These are phyloP conservation scores for Coemansia erecta DNA, from an alignment of 192 early-diverging fungal genomes.

Conservation along the genomic window DNA sequence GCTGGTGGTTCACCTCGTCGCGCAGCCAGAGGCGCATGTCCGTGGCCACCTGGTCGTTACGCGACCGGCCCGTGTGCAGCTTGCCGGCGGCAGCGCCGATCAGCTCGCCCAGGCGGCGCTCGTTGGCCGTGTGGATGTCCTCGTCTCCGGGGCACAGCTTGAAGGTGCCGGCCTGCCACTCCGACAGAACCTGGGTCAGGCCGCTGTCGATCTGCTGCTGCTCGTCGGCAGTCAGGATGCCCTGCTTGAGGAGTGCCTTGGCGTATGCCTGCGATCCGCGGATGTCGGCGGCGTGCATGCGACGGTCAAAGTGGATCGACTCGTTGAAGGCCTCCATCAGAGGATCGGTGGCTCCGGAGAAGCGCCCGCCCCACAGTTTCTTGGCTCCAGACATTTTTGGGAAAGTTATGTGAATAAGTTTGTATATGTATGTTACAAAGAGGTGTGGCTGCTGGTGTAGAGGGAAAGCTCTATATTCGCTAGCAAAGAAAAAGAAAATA, in stretches of 20 bases:
- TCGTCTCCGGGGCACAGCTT: conserved; percentile 77
- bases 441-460: too few relatives aligned
- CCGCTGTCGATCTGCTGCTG: conserved; percentile 69
- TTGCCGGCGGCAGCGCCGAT: conserved; percentile 92
- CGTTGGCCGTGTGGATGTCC: conserved; percentile 99
- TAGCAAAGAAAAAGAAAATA: not conserved
- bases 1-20: conserved; percentile 67
- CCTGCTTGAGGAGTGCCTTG: conserved; percentile 68
- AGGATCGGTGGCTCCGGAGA: conserved; percentile 88
- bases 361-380: conserved; percentile 83
- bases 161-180: conserved; percentile 81
- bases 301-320: conserved; percentile 90
- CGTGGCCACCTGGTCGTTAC: conserved; percentile 98
- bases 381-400: conserved; percentile 19
- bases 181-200: conserved; percentile 68
- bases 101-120: conserved; percentile 88
- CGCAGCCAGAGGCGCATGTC: conserved; percentile 95
- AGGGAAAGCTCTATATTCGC: not conserved
- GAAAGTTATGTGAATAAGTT: not conserved
- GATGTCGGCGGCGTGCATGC: conserved; percentile 89
- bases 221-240: conserved; percentile 79
- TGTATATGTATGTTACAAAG: conserved; percentile 3
- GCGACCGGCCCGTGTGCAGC: conserved; percentile 92
- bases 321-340: conserved; percentile 97
- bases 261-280: conserved; percentile 87